Base-by-base conservation (phyloP, 1,284 basidiomycete genomes). In the Malassezia vespertilionis region DNA sequence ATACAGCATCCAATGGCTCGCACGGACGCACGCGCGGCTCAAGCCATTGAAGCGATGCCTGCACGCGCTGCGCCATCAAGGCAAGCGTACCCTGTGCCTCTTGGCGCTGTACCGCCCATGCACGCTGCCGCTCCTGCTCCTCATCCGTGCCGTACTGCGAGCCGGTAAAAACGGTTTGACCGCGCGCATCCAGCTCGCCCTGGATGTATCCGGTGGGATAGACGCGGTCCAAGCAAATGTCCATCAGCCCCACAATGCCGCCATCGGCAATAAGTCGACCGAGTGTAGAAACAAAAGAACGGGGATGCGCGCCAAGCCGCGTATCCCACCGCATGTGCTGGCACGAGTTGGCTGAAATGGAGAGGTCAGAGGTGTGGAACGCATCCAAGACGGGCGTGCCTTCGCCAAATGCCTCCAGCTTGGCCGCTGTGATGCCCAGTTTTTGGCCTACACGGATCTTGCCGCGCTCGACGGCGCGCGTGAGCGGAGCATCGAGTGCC, bases 251-350 rank as follows among this genome's bases (percentile, higher is more conserved):
- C 0, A 93, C 78, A 3, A 76, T 50, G 0, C 91, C 93, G 0
- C 91, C 91, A 56, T 91, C 86, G 0, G 80, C 71, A 0, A 81
- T 82, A 37, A 97, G 72, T 57, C 83, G 86, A 41, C 82, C 78
- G 50, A 96, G 71, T 1, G 83, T 83, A 0, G 86, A 79, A 22
- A 87, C 74, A 61, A 79, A 85, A 1, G 78, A 78, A 2, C 73
- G 71, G 22, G 41, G 24, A 45, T 78, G 76, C 58, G 86, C 85
- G 3, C 91, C 91, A 1, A 97, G 77, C 53, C 82, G 83, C 2
- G 82, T 76, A 63, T 95, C 80, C 91, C 91, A 97, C 0, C 79
- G 78, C 1, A 83, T 84, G 28, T 91, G 75, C 56, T 84, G 82
- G 0, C 84, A 82, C 0, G 84, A 84, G 71, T 97, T 97, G 1